Conservation (phyloP, 768 basidiomycete species). For the Hygrophorus russula region DNA sequence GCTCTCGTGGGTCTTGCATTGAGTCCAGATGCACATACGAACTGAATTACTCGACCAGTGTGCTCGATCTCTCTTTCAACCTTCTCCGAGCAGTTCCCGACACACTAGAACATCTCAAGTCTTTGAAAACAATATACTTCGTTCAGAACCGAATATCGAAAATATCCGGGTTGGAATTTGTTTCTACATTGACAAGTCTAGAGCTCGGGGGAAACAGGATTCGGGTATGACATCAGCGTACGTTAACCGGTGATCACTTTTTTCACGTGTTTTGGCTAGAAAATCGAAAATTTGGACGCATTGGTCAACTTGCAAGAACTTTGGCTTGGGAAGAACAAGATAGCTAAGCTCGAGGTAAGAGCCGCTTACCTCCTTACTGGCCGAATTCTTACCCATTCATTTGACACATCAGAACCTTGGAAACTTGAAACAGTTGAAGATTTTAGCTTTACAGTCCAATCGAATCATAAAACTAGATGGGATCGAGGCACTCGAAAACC, state of each 20-base stretch:
- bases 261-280: constrained; percentile 30
- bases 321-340: constrained; percentile 98
- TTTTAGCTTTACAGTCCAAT: constrained; percentile 90
- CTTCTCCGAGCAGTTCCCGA: constrained; percentile 65
- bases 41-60: constrained; percentile 27
- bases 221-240: constrained; percentile 40
- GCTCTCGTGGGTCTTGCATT: constrained; percentile 39
- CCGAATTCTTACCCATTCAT: not conserved
- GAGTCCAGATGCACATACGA: not conserved
- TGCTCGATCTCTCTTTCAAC: constrained; percentile 93
- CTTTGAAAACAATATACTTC: constrained; percentile 76
- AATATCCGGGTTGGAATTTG: constrained; percentile 55
- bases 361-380: not conserved
- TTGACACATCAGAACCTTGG: constrained; percentile 45
- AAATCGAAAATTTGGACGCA: constrained; percentile 77
- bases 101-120: constrained; percentile 40
- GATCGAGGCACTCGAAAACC: constrained; percentile 53
- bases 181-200: constrained; percentile 56
- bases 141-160: constrained; percentile 91
- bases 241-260: not conserved
- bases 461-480: constrained; percentile 83
- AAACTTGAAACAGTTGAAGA: constrained; percentile 61
- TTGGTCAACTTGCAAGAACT: constrained; percentile 82
- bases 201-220: constrained; percentile 93
- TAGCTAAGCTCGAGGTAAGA: constrained; percentile 69